Evolutionary conservation across 345 rosid species (phyloP).

Genomic region (Melaleuca quinquenervia): DNA sequence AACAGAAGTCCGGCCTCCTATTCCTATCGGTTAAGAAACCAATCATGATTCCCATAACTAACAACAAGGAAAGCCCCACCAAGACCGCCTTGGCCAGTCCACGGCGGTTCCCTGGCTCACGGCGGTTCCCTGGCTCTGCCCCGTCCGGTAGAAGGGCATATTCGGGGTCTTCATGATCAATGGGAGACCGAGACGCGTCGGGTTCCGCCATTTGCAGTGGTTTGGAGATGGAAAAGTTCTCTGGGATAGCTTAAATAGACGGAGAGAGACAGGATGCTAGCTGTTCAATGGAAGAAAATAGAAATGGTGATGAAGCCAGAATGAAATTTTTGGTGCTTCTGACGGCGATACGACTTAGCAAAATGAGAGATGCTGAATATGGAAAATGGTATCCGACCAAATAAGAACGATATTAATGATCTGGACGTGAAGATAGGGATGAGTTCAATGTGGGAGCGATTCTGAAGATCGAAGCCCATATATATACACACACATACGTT

Average conservation of each 20-base stretch:
- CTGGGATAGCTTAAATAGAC: background rate
- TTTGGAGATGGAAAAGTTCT: background rate
- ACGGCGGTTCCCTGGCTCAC: too few relatives aligned
- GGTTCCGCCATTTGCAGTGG: background rate
- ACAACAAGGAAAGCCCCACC: conserved; percentile 13
- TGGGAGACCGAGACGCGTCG: background rate
- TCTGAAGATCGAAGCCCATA: background rate
- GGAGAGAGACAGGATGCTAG: background rate
- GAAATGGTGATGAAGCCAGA: background rate
- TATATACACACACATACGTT: background rate
- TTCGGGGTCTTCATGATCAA: background rate
- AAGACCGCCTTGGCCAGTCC: conserved; percentile 8
- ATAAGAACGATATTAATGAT: background rate
- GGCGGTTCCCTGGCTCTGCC: too few relatives aligned
- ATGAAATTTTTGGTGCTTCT: background rate
- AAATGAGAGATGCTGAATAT: background rate
- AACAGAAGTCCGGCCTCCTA: background rate
- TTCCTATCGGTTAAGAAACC: background rate
- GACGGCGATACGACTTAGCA: background rate
- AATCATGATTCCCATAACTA: conserved; percentile 19
- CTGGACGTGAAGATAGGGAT: background rate
- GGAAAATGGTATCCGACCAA: background rate
- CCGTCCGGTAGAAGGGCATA: background rate
- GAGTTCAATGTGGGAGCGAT: background rate
- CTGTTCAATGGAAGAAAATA: background rate